Evolutionary conservation across 768 basidiomycete species (phyloP).

Genomic region (Steccherinum ochraceum): DNA sequence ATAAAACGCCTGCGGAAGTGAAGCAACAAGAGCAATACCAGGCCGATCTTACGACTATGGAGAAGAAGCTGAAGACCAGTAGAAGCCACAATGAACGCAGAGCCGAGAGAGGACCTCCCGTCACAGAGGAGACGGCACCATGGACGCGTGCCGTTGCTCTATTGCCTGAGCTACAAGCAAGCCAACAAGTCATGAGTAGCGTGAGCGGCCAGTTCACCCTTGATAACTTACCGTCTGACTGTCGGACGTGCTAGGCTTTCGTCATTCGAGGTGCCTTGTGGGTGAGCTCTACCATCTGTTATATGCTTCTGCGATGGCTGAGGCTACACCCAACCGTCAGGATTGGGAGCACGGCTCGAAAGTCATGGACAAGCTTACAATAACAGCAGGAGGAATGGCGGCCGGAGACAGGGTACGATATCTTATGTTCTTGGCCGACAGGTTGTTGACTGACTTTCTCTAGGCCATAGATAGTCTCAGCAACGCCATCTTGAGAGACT

Average conservation of each 20-base stretch:
- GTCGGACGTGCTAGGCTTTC: background rate
- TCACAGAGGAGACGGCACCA: too few species aligned
- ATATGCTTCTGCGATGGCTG: background rate
- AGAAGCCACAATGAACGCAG: background rate
- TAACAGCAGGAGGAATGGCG: too few species aligned
- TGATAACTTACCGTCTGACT: background rate
- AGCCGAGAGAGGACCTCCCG: background rate
- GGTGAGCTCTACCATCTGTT: background rate
- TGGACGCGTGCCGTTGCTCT: background rate
- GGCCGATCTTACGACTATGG: background rate
- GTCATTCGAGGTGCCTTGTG: background rate
- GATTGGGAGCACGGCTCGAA: background rate
- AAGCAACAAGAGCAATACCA: background rate
- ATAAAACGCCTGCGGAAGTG: background rate
- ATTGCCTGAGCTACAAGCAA: background rate
- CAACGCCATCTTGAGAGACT: constrained; percentile 22
- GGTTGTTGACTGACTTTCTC: too few species aligned
- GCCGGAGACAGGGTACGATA: too few species aligned
- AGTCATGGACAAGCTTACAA: constrained; percentile 11
- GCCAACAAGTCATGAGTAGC: background rate
- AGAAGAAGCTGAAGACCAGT: background rate
- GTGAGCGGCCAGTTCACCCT: background rate
- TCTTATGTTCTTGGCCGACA: too few species aligned
- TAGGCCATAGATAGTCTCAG: constrained; percentile 12
- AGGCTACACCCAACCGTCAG: background rate